phyloP scores from a whole-genome alignment of 345 rosid genomes.

The Populus deltoides region DNA sequence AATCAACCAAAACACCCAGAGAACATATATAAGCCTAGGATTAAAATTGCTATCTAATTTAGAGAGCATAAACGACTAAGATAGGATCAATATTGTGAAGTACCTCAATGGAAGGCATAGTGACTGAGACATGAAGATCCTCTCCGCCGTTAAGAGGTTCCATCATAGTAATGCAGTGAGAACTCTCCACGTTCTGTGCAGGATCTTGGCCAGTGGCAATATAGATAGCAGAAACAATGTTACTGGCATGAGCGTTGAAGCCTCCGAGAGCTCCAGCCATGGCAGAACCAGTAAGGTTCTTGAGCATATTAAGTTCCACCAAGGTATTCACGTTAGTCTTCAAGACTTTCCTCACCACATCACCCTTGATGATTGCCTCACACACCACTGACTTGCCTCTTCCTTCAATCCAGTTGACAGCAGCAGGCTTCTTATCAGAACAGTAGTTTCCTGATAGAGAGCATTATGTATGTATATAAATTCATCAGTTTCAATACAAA shows the following conservation, averaged over 20 bases:
- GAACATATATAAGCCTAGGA: too few species aligned
- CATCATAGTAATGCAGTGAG: slow-evolving; percentile 51
- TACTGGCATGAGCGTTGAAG: slow-evolving; percentile 49
- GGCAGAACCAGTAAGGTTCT: slow-evolving; percentile 48
- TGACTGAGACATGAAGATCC: slow-evolving; percentile 44
- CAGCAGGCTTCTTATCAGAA: slow-evolving; percentile 48
- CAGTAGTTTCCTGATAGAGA: slow-evolving; percentile 38
- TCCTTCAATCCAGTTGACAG: slow-evolving; percentile 52
- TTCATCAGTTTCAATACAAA: background rate
- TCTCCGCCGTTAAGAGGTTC: slow-evolving; percentile 41
- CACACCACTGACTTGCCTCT: slow-evolving; percentile 48
- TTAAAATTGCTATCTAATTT: background rate
- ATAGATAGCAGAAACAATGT: slow-evolving; percentile 36
- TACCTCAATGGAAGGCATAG: slow-evolving; percentile 49
- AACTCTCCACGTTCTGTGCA: slow-evolving; percentile 47
- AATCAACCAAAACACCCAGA: background rate
- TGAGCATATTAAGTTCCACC: slow-evolving; percentile 47
- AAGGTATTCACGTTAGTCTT: slow-evolving; percentile 36
- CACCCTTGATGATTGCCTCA: slow-evolving; percentile 37
- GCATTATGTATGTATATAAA: background rate
- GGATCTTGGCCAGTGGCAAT: slow-evolving; percentile 52
- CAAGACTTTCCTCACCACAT: slow-evolving; percentile 37
- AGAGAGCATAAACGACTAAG: background rate
- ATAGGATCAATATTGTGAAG: background rate
- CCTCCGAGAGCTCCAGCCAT: slow-evolving; percentile 51